Percentiles rank a stretch among this genome's conserved stretches.
phyloP scores from a whole-genome alignment of 768 basidiomycete genomes.

The Tulasnella sp. region DNA sequence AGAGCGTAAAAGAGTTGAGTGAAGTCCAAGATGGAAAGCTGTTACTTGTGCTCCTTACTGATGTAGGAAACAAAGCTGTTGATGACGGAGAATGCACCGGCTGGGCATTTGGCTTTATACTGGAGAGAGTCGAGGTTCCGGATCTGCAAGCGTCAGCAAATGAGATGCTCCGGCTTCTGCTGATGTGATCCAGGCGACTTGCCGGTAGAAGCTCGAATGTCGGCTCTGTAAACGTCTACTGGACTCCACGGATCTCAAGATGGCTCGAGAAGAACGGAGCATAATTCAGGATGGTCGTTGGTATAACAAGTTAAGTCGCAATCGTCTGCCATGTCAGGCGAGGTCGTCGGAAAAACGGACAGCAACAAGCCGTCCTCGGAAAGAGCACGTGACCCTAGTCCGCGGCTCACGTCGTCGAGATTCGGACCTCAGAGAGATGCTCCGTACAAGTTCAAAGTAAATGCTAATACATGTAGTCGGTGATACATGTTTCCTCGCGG shows the following conservation, averaged over 20 bases:
- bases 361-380: neutral
- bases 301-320: neutral
- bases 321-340: neutral
- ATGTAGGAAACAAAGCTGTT: neutral
- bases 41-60: neutral
- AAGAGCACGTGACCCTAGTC: neutral
- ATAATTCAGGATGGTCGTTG: neutral
- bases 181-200: neutral
- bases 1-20: neutral
- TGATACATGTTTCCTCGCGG: too few relatives aligned
- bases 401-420: neutral
- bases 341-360: neutral
- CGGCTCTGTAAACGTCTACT: neutral
- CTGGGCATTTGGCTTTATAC: neutral
- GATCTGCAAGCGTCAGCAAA: neutral
- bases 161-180: neutral
- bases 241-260: neutral
- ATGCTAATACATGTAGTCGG: too few relatives aligned
- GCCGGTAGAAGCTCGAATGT: neutral
- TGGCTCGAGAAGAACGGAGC: neutral
- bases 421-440: neutral
- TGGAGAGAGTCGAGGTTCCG: neutral
- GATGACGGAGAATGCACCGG: neutral
- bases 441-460: too few relatives aligned
- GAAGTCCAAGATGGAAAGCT: neutral